These are phyloP conservation scores for Camellia japonica DNA, from an alignment of 148 eudicot genomes.

Conservation along the genomic window DNA sequence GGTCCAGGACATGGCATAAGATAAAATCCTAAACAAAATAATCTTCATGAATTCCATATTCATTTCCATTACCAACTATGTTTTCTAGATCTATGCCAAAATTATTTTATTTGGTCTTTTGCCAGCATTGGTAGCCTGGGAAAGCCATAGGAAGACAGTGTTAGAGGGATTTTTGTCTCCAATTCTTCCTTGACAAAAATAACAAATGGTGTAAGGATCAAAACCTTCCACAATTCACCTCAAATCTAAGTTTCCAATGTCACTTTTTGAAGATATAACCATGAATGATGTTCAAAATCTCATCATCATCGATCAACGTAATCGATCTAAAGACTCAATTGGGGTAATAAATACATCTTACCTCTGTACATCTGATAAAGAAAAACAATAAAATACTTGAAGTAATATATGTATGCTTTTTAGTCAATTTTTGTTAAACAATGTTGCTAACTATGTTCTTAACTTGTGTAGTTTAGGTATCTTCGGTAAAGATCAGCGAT, in stretches of 20 bases:
- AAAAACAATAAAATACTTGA: too few relatives aligned
- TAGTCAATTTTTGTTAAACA: too few relatives aligned
- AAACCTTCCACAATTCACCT: slow-evolving; percentile 36
- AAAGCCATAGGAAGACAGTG: slow-evolving; percentile 24
- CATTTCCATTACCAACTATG: background rate
- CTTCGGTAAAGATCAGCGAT: slow-evolving; percentile 44
- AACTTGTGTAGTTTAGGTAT: slow-evolving; percentile 14
- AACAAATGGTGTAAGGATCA: slow-evolving; percentile 59
- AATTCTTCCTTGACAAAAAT: slow-evolving; percentile 41
- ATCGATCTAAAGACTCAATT: slow-evolving; percentile 14
- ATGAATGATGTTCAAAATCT: slow-evolving; percentile 47
- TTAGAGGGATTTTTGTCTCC: slow-evolving; percentile 32
- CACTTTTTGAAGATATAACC: slow-evolving; percentile 32
- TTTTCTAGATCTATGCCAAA: background rate
- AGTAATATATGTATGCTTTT: too few relatives aligned
- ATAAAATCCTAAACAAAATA: slow-evolving; percentile 17
- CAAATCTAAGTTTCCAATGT: slow-evolving; percentile 27
- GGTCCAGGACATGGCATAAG: slow-evolving; percentile 67
- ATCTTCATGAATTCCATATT: too few relatives aligned
- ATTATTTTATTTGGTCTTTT: background rate
- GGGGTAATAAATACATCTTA: slow-evolving; percentile 17
- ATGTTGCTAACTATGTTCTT: background rate
- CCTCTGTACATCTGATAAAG: background rate
- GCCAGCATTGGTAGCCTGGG: slow-evolving; percentile 53
- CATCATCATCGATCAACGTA: slow-evolving; percentile 54